Evolutionary conservation across 306 rosid species (phyloP).

Genomic region (Cicer bijugum): DNA sequence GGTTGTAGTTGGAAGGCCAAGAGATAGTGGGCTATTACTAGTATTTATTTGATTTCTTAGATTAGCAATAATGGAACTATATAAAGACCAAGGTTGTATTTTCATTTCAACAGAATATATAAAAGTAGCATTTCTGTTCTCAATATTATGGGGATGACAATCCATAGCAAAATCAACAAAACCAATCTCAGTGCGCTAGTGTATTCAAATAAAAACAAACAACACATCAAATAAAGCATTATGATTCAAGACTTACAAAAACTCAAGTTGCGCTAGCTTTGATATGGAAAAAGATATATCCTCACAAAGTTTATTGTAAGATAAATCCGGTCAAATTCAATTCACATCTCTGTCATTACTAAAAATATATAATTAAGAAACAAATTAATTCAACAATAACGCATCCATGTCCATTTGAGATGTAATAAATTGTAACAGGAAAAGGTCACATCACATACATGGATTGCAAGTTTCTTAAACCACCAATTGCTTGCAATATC

Average conservation of each 20-base stretch:
- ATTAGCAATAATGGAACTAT: too few species aligned
- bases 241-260: slow-evolving; percentile 56
- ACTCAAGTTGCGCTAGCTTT: slow-evolving; percentile 77
- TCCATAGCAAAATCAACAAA: too few species aligned
- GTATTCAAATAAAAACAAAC: too few species aligned
- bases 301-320: slow-evolving; percentile 72
- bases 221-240: neutral
- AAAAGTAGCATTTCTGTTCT: too few species aligned
- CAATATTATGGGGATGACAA: too few species aligned
- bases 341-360: slow-evolving; percentile 50
- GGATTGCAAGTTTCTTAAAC: slow-evolving; percentile 61
- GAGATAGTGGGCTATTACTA: too few species aligned
- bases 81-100: too few species aligned
- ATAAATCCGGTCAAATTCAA: slow-evolving; percentile 64
- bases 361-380: slow-evolving; percentile 8
- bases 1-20: too few species aligned
- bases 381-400: neutral
- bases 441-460: slow-evolving; percentile 52
- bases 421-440: neutral
- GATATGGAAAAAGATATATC: slow-evolving; percentile 85
- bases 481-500: slow-evolving; percentile 84
- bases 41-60: too few species aligned
- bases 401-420: too few species aligned
- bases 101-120: too few species aligned
- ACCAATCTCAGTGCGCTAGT: too few species aligned